Evolutionary conservation across 768 basidiomycete genomes (phyloP).

Genomic region (Termitomyces sp.): DNA sequence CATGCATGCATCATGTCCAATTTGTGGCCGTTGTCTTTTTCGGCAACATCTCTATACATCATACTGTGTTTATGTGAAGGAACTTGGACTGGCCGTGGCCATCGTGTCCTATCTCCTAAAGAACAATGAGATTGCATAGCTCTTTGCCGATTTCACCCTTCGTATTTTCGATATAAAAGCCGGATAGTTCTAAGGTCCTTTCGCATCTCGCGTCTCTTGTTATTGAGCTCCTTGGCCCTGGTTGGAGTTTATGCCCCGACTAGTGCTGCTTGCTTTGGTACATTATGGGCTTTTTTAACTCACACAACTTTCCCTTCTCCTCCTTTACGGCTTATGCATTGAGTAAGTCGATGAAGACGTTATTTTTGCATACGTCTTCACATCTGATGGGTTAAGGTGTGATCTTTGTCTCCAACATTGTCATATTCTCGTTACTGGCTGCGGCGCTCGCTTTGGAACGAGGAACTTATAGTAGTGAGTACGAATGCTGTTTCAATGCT

Average conservation of each 20-base stretch:
- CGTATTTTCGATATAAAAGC: background rate
- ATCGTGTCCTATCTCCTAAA: background rate
- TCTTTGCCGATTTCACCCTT: background rate
- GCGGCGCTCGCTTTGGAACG: constrained; percentile 8
- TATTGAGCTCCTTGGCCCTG: background rate
- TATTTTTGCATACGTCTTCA: background rate
- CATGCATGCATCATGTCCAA: background rate
- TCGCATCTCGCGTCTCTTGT: background rate
- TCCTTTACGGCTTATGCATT: constrained; percentile 9
- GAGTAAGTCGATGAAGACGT: background rate
- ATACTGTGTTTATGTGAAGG: background rate
- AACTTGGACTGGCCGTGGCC: background rate
- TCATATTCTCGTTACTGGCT: constrained; percentile 9
- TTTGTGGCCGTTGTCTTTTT: background rate
- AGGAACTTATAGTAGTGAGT: constrained; percentile 11
- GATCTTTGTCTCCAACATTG: constrained; percentile 5
- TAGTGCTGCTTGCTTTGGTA: background rate
- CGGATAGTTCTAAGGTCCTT: background rate
- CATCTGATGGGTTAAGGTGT: background rate
- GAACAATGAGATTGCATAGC: background rate
- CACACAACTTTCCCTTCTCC: constrained; percentile 10
- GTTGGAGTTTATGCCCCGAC: background rate
- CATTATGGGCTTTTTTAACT: background rate
- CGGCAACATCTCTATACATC: background rate
- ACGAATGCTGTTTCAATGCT: background rate